Conservation (phyloP, 306 rosid species). For the Mucuna pruriens region DNA sequence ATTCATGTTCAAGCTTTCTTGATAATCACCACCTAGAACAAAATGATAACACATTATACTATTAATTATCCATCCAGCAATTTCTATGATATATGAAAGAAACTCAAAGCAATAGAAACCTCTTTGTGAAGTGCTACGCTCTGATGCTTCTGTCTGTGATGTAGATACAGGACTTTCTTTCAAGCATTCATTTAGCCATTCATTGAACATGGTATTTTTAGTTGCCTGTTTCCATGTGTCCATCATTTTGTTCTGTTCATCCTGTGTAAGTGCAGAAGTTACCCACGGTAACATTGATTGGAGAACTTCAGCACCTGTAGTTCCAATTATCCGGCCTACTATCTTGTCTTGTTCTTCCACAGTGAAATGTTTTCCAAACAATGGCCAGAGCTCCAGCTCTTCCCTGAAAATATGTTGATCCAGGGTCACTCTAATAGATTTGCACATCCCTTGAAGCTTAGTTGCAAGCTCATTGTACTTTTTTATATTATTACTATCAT, state of each 20-base stretch:
- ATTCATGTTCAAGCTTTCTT: slow-evolving; percentile 82
- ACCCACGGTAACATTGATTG: slow-evolving; percentile 99
- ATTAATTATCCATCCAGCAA: slow-evolving; percentile 24
- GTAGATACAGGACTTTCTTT: slow-evolving; percentile 77
- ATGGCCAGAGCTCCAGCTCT: slow-evolving; percentile 98
- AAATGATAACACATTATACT: slow-evolving; percentile 35
- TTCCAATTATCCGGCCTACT: slow-evolving; percentile 96
- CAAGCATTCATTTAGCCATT: slow-evolving; percentile 97
- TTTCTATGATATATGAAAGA: slow-evolving; percentile 29
- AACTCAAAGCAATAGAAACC: slow-evolving; percentile 52
- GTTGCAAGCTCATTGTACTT: slow-evolving; percentile 89
- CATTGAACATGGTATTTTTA: slow-evolving; percentile 98
- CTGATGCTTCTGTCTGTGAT: slow-evolving; percentile 58
- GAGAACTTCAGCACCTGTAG: slow-evolving; percentile 99
- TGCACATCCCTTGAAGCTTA: slow-evolving; percentile 99
- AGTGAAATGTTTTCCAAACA: slow-evolving; percentile 90
- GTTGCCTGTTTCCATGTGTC: slow-evolving; percentile 99
- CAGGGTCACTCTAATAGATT: slow-evolving; percentile 85
- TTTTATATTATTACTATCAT: slow-evolving; percentile 52
- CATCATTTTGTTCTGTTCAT: slow-evolving; percentile 97
- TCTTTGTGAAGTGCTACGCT: slow-evolving; percentile 59
- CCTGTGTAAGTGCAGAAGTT: slow-evolving; percentile 96
- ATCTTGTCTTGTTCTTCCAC: slow-evolving; percentile 98
- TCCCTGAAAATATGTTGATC: slow-evolving; percentile 99
- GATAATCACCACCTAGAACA: slow-evolving; percentile 67